Base-by-base conservation (phyloP, 2,329 filamentous ascomycete genomes). In the Colletotrichum horii region DNA sequence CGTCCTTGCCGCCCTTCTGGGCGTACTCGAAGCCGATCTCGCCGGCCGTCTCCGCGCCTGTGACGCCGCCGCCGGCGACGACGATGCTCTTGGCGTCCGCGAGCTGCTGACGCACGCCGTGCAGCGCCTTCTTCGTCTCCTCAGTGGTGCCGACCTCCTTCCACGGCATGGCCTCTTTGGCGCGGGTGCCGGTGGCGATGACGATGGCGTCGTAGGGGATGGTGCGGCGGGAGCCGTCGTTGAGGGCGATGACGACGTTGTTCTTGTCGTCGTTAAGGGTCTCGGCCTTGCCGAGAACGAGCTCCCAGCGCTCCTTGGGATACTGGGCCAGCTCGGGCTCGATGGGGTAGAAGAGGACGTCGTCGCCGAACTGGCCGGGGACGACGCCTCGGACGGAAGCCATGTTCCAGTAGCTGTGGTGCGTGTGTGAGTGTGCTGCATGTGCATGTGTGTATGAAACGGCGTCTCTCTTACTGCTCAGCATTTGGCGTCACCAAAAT, bases 341-440 rank as follows among this genome's bases (percentile, higher is more conserved):
- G 70, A 91, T 87, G 11, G 89, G 86, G 56, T 83, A 78, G 79
- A 88, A 87, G 66, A 90, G 84, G 73, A 88, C 81, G 8, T 88
- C 84, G 75, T 90, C 87, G 19, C 84, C 83, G 70, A 90, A 82
- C 38, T 84, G 81, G 32, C 85, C 87, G 1, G 89, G 89, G 26
- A 91, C 84, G 52, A 91, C 84, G 77, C 88, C 88, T 48, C 89
- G 88, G n/a, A 89, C 87, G 3, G 89, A 87, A 1, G 89, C 89
- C 8, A 91, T 77, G 78, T 90, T 91, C 89, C 89, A 91, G 83
- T 86, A 91, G 78, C 91, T 89, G 78, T 89, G 87, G 24, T 28
- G 11, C 0, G 75, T 77, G 7, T 75, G 69, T 70, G 24, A 15
- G 34, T 64, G n/a, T 36, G 15, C 6, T 26, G 19, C 28, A 52